Evolutionary conservation across 1,284 basidiomycete species (phyloP).

Genomic region (Porodaedalea pini): DNA sequence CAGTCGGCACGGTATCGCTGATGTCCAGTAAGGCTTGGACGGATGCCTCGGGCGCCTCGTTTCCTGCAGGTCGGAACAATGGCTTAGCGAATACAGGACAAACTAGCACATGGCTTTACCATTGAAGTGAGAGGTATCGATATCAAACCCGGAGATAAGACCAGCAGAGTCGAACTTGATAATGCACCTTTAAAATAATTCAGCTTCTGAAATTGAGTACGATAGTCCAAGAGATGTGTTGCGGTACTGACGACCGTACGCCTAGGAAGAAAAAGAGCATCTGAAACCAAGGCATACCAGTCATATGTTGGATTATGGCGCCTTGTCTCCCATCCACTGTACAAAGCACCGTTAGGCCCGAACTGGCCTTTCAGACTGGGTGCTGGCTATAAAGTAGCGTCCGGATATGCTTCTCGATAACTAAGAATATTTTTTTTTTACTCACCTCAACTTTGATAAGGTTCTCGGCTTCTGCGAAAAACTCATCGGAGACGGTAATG

Average conservation of each 20-base stretch:
- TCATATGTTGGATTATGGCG: slow-evolving; percentile 88
- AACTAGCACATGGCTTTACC: slow-evolving; percentile 42
- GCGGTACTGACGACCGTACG: too few species aligned
- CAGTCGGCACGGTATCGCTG: slow-evolving; percentile 40
- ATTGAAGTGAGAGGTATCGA: slow-evolving; percentile 95
- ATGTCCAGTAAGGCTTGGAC: slow-evolving; percentile 60
- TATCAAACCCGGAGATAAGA: slow-evolving; percentile 81
- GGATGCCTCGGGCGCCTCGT: slow-evolving; percentile 85
- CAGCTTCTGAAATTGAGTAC: not conserved
- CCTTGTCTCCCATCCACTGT: slow-evolving; percentile 91
- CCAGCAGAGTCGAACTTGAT: slow-evolving; percentile 84
- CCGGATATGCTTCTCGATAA: not conserved
- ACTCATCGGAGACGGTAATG: slow-evolving; percentile 86
- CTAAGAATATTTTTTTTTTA: slow-evolving; percentile 8
- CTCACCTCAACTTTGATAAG: slow-evolving; percentile 79
- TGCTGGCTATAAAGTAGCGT: slow-evolving; percentile 53
- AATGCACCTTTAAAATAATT: slow-evolving; percentile 64
- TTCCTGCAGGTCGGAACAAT: slow-evolving; percentile 49
- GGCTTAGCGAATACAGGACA: not conserved
- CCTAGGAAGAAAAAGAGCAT: slow-evolving; percentile 1
- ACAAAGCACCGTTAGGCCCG: slow-evolving; percentile 93
- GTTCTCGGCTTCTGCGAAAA: slow-evolving; percentile 87
- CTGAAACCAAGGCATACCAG: slow-evolving; percentile 56
- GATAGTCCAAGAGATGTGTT: too few species aligned
- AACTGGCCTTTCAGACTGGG: slow-evolving; percentile 88